Base-by-base conservation (phyloP, 129 eudicot genomes). In the Sambucus nigra region DNA sequence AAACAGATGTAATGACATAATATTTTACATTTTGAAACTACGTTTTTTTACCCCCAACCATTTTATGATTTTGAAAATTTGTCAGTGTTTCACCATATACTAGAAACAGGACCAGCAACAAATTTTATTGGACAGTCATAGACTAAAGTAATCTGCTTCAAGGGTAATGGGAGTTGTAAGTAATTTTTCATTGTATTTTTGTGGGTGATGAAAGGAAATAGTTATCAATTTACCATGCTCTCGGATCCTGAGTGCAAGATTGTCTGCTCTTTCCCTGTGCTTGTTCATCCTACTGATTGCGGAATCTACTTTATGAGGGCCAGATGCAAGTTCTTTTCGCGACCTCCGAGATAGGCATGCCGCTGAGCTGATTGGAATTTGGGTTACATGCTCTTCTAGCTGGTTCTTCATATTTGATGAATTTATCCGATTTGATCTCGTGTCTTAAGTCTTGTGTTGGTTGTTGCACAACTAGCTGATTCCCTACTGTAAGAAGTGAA, bases 191-290 rank as follows among this genome's bases (percentile, higher is more conserved):
- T 15, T 7, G 17, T 4, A 12, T 20, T 7, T 35, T 35, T 35
- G 42, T 16, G 14, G 24, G 4, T 24, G 5, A 21, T 14, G 4
- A 3, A 12, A 57, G 23, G 4, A 64, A 22, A 15, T 53, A 7
- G 21, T 42, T 32, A 53, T 49, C 60, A 16, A 7, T 35, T 42
- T 32, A 53, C 58, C 60, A 16, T 65, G 53, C 25, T 46, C 41
- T 45, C 8, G 31, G 35, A 26, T 24, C 17, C 31, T 50, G 7
- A 8, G 29, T 17, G 27, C 54, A 13, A 59, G 40, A 16, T 29
- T 25, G 0, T 42, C 51, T 16, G 13, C 47, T 26, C 51, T 26
- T 58, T 11, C 12, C 12, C 59, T 33, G 20, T 31, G 63, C 48
- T 65, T 65, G 24, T 55, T 27, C 18, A n/a, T 55, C 21, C 31